These are phyloP conservation scores for Rhododendron molle DNA, from an alignment of 148 eudicot species.

Conservation along the genomic window DNA sequence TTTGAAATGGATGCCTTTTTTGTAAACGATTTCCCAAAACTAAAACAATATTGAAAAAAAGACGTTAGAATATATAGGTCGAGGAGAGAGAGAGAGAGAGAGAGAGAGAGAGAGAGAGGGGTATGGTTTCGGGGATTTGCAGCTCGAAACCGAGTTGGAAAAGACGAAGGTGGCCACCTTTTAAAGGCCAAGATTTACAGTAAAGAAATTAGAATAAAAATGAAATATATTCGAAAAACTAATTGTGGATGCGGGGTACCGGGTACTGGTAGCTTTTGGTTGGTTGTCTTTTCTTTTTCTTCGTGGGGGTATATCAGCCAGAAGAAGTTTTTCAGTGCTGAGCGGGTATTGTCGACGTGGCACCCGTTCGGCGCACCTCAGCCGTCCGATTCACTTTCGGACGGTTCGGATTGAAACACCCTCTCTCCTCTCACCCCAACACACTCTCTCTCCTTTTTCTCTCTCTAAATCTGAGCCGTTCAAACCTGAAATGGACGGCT, in stretches of 20 bases:
- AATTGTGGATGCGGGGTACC: background rate
- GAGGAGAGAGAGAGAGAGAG: constrained; percentile 10
- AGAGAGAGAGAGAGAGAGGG: constrained; percentile 7
- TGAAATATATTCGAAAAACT: background rate
- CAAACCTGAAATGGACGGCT: too few species aligned
- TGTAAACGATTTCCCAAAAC: too few species aligned
- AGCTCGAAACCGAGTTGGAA: background rate
- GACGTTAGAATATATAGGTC: background rate
- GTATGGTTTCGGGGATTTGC: background rate
- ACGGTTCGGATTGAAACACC: too few species aligned
- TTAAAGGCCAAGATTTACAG: constrained; percentile 14
- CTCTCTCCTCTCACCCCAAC: too few species aligned
- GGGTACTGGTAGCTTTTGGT: background rate
- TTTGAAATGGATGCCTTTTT: too few species aligned
- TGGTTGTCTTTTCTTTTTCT: background rate
- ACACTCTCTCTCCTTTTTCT: too few species aligned
- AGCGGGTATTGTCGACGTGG: too few species aligned
- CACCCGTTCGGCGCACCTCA: too few species aligned
- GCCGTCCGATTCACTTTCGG: too few species aligned
- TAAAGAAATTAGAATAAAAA: background rate
- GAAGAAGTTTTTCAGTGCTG: too few species aligned
- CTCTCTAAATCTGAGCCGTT: too few species aligned
- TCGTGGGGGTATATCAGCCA: constrained; percentile 1
- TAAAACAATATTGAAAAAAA: too few species aligned
- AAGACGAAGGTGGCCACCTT: constrained; percentile 6